phyloP scores from a whole-genome alignment of 1,139 yeast species.

The Insectozyma bohioensis region DNA sequence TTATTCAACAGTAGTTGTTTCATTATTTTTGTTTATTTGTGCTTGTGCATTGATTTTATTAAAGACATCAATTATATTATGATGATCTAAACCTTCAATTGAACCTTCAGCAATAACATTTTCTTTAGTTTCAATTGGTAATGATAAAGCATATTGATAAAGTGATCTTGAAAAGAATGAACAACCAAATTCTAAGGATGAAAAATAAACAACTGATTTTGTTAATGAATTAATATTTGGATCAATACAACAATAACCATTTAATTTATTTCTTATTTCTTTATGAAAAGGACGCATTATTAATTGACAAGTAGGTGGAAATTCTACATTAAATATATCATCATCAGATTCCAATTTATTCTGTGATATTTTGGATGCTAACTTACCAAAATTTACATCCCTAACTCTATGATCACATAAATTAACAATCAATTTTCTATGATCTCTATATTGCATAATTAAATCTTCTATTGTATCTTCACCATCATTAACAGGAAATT shows the following conservation, averaged over 20 bases:
- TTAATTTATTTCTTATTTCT: slow-evolving; percentile 10
- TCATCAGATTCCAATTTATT: slow-evolving; percentile 7
- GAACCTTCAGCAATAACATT: too few relatives aligned
- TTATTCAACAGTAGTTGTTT: too few relatives aligned
- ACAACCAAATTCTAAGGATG: slow-evolving; percentile 19
- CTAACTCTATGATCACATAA: slow-evolving; percentile 20
- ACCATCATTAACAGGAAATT: neutral
- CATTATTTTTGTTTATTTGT: too few relatives aligned
- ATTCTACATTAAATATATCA: slow-evolving; percentile 8
- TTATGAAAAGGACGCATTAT: slow-evolving; percentile 15
- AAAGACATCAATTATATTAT: too few relatives aligned
- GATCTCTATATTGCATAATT: slow-evolving; percentile 12
- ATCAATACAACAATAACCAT: slow-evolving; percentile 16
- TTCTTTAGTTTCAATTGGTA: slow-evolving; percentile 21
- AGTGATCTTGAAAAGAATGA: slow-evolving; percentile 18
- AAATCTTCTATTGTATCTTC: slow-evolving; percentile 12
- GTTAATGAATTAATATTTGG: slow-evolving; percentile 3
- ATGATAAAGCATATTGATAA: slow-evolving; percentile 19
- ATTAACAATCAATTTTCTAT: slow-evolving; percentile 17
- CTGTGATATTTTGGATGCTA: slow-evolving; percentile 6
- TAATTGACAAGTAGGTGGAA: slow-evolving; percentile 19
- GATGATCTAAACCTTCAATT: too few relatives aligned
- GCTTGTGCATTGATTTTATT: too few relatives aligned
- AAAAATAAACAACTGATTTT: slow-evolving; percentile 15
- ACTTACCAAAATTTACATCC: slow-evolving; percentile 7